phyloP scores from a whole-genome alignment of 2,329 filamentous ascomycete genomes.

The Ramichloridium luteum region DNA sequence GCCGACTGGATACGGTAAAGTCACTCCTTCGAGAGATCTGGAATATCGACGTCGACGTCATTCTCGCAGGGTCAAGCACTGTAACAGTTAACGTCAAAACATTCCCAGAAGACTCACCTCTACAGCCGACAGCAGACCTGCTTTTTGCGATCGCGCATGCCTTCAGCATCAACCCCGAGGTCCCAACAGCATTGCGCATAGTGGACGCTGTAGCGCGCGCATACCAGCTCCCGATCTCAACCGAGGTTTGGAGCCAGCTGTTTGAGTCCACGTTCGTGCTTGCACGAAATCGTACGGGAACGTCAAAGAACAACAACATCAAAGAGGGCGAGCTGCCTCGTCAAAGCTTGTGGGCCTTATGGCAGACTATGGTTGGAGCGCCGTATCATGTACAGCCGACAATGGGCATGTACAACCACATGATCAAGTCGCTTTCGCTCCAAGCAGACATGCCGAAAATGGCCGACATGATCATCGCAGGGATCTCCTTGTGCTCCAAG shows the following conservation, averaged over 20 bases:
- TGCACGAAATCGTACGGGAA: conserved; percentile 24
- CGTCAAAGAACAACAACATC: conserved; percentile 18
- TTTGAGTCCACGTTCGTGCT: conserved; percentile 56
- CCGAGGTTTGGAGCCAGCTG: conserved; percentile 51
- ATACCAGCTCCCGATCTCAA: conserved; percentile 47
- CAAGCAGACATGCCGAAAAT: conserved; percentile 11
- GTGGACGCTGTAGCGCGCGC: conserved; percentile 50
- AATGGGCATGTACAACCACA: conserved; percentile 41
- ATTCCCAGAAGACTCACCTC: conserved; percentile 38
- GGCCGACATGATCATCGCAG: conserved; percentile 17
- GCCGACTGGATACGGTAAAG: conserved; percentile 35
- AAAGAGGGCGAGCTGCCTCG: conserved; percentile 27
- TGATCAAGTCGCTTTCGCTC: conserved; percentile 19
- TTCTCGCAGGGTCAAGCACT: conserved; percentile 25
- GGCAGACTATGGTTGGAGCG: conserved; percentile 45
- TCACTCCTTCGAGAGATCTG: conserved; percentile 41
- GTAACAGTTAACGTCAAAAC: conserved; percentile 23
- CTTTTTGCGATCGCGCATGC: conserved; percentile 56
- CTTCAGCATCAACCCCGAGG: conserved; percentile 54
- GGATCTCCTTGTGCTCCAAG: conserved; percentile 6
- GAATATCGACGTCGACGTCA: conserved; percentile 38
- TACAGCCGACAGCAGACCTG: conserved; percentile 47
- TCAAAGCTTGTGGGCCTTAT: conserved; percentile 42
- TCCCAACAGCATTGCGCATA: conserved; percentile 46
- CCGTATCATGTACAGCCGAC: conserved; percentile 46